Conservation (phyloP, 2,329 filamentous ascomycete genomes). For the Fusarium sublunatum region DNA sequence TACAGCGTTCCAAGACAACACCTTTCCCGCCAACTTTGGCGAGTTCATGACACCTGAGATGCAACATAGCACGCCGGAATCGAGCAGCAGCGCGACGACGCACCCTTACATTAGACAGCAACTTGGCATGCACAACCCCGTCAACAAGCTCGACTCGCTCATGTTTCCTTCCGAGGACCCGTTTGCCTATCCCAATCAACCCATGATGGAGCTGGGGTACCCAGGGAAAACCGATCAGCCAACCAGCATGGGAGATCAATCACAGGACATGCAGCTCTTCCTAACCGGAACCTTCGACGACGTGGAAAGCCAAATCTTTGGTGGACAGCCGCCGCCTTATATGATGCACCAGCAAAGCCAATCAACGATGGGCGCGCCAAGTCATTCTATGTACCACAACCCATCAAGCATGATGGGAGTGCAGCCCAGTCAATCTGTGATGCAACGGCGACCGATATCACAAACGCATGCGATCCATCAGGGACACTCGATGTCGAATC, state of each 20-base stretch:
- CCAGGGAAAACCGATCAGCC: constrained; percentile 51
- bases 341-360: constrained; percentile 63
- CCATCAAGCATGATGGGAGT: constrained; percentile 57
- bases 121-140: constrained; percentile 54
- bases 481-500: constrained; percentile 39
- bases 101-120: constrained; percentile 50
- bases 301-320: constrained; percentile 78
- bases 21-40: constrained; percentile 55
- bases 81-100: constrained; percentile 54
- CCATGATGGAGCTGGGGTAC: constrained; percentile 70
- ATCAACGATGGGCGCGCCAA: constrained; percentile 56
- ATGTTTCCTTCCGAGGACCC: constrained; percentile 86
- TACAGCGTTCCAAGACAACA: constrained; percentile 50
- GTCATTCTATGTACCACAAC: constrained; percentile 56
- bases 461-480: constrained; percentile 44
- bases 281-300: constrained; percentile 68
- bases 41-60: constrained; percentile 61
- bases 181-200: constrained; percentile 82
- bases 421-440: constrained; percentile 50
- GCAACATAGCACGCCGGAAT: constrained; percentile 56
- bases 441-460: constrained; percentile 38
- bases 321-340: constrained; percentile 76
- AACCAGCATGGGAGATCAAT: constrained; percentile 49
- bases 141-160: constrained; percentile 79
- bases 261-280: constrained; percentile 59